Conservation (phyloP, 139 green algal genomes). For the Auxenochlorella protothecoides region DNA sequence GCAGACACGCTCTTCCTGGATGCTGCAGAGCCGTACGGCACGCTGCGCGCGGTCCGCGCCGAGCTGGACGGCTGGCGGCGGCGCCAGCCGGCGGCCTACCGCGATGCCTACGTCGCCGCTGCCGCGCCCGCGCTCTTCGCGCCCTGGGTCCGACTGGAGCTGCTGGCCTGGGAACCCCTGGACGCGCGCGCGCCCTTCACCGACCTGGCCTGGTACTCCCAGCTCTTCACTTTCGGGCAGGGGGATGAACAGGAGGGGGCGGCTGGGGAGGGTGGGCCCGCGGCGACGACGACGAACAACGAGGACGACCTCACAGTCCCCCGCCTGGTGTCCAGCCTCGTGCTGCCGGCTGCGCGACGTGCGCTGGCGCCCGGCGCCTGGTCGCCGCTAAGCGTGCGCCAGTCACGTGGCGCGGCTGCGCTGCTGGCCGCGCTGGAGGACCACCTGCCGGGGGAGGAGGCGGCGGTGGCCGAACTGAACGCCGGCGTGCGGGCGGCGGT, state of each 20-base stretch:
- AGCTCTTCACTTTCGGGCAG: neutral
- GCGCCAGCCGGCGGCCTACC: slow-evolving; percentile 50
- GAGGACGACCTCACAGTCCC: too few species aligned
- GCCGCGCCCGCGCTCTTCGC: slow-evolving; percentile 75
- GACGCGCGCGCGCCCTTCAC: neutral
- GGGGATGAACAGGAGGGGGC: too few species aligned
- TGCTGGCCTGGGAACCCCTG: slow-evolving; percentile 86
- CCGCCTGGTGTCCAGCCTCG: too few species aligned
- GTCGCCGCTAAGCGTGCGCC: neutral
- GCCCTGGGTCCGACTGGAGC: slow-evolving; percentile 83
- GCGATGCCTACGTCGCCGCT: slow-evolving; percentile 64
- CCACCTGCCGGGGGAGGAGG: neutral
- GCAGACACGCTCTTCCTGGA: slow-evolving; percentile 66
- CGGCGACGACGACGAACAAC: too few species aligned
- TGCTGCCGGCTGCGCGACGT: too few species aligned
- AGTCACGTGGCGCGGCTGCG: neutral
- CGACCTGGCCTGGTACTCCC: neutral
- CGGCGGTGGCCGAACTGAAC: neutral
- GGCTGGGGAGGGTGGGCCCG: too few species aligned
- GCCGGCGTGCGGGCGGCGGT: slow-evolving; percentile 20
- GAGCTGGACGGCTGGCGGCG: slow-evolving; percentile 56
- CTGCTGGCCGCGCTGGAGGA: neutral
- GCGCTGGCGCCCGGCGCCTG: neutral
- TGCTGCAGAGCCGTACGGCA: slow-evolving; percentile 61
- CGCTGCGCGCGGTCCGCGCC: slow-evolving; percentile 47